These are phyloP conservation scores for Coemansia nantahalensis DNA, from an alignment of 192 early-diverging fungal genomes.

Conservation along the genomic window DNA sequence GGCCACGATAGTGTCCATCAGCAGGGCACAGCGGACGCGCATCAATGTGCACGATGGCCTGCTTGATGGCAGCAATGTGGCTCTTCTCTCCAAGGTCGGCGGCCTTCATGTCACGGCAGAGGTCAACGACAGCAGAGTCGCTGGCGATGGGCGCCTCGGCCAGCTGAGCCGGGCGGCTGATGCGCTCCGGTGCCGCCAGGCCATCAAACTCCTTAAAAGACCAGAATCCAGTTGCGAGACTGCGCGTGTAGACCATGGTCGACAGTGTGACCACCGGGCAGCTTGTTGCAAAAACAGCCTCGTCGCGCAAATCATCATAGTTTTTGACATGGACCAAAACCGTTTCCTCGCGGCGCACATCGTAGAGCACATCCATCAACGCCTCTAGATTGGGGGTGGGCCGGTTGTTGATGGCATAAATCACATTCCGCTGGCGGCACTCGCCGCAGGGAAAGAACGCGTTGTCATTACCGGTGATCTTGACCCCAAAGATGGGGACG, in stretches of 20 bases:
- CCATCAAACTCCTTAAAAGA: constrained; percentile 16
- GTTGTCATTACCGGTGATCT: not conserved
- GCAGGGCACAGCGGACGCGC: constrained; percentile 15
- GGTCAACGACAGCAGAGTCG: not conserved
- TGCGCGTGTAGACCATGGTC: constrained; percentile 20
- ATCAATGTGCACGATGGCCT: constrained; percentile 14
- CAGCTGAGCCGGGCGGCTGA: too few species aligned
- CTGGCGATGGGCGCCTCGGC: too few species aligned
- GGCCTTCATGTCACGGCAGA: too few species aligned
- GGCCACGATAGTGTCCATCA: constrained; percentile 14
- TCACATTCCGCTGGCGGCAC: constrained; percentile 4
- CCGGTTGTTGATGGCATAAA: constrained; percentile 14
- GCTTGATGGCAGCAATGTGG: not conserved
- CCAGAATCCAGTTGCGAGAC: constrained; percentile 34
- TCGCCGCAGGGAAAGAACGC: constrained; percentile 2
- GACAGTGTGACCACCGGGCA: constrained; percentile 5
- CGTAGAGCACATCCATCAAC: constrained; percentile 15
- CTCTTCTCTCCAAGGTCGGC: too few species aligned
- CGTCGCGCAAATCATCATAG: constrained; percentile 44
- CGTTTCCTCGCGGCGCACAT: constrained; percentile 8
- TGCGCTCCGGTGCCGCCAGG: not conserved
- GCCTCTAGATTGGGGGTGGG: constrained; percentile 19
- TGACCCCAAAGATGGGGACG: constrained; percentile 22
- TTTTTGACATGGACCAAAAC: constrained; percentile 21
- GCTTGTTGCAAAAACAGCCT: constrained; percentile 73